A percentile compares a stretch with the other conserved stretches of the same genome.
Evolutionary conservation across 2,329 filamentous ascomycete genomes (phyloP).

Genomic region (Kalmusia sp.): DNA sequence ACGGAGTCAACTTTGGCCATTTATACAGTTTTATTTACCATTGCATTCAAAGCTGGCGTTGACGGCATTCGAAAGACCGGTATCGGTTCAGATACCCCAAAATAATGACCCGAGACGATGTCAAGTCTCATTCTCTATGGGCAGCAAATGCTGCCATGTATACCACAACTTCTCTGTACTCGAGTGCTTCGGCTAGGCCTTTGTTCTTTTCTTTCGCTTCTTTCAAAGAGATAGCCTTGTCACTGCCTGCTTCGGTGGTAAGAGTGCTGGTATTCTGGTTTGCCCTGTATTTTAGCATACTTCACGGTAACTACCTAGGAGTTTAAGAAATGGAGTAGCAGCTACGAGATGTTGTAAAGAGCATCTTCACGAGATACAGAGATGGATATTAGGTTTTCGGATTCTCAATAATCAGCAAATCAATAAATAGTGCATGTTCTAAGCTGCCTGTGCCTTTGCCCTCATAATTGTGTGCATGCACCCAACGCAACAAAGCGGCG

Average conservation of each 20-base stretch:
- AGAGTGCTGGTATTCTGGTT: neutral
- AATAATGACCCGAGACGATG: constrained; percentile 22
- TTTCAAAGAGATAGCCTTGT: neutral
- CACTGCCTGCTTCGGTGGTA: constrained; percentile 1
- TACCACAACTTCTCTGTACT: neutral
- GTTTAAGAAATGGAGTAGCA: too few species aligned
- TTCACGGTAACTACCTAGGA: constrained; percentile 1
- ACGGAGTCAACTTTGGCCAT: constrained; percentile 1
- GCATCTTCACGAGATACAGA: too few species aligned
- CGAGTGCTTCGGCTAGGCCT: neutral
- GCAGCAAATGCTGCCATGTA: neutral
- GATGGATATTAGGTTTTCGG: too few species aligned
- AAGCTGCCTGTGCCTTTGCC: too few species aligned
- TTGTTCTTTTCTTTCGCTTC: constrained; percentile 5
- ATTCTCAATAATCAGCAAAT: too few species aligned
- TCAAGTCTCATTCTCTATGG: constrained; percentile 8
- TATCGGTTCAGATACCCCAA: constrained; percentile 17
- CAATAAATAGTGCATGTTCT: too few species aligned
- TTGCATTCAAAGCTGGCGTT: constrained; percentile 24
- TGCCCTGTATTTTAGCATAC: constrained; percentile 13
- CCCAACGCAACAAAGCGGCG: too few species aligned
- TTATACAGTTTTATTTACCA: constrained; percentile 8
- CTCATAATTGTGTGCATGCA: neutral
- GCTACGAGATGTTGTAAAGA: too few species aligned
- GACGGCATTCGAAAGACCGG: neutral